These are phyloP conservation scores for Rhodosporidiobolus odoratus DNA, from an alignment of 768 basidiomycete genomes.

Conservation along the genomic window DNA sequence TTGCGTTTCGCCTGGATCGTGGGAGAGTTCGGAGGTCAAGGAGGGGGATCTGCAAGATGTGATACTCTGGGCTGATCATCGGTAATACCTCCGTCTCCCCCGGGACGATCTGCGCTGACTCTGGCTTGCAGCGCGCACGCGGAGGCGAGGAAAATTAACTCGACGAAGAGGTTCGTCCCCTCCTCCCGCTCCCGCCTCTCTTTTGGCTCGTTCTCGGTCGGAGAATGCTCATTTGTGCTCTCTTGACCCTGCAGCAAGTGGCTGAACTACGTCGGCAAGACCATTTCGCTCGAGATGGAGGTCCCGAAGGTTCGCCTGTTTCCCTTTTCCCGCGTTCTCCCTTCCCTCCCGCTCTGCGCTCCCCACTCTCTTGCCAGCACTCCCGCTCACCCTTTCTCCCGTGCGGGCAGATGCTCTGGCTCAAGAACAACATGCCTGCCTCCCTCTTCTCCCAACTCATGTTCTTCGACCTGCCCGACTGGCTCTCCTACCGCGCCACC, in stretches of 20 bases:
- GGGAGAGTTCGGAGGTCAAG: constrained; percentile 5
- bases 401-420: constrained; percentile 68
- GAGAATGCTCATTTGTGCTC: too few relatives aligned
- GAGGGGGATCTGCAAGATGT: constrained; percentile 72
- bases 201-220: neutral
- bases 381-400: neutral
- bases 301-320: constrained; percentile 61
- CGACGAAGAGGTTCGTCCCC: constrained; percentile 47
- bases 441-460: constrained; percentile 55
- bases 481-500: constrained; percentile 83
- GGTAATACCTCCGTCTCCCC: neutral
- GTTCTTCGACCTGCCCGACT: constrained; percentile 49
- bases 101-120: too few relatives aligned
- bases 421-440: constrained; percentile 77
- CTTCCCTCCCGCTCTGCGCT: too few relatives aligned
- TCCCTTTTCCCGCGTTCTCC: neutral
- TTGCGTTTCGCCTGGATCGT: constrained; percentile 62
- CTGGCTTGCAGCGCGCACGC: constrained; percentile 60
- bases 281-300: constrained; percentile 98
- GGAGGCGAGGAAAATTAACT: constrained; percentile 86
- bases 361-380: neutral
- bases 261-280: constrained; percentile 89
- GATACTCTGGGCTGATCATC: constrained; percentile 81
- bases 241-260: constrained; percentile 59
- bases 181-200: neutral